Evolutionary conservation across 257 asterid species (phyloP), one percentile per base, ranked within the genome.

Genomic region (Misopates orontium): DNA sequence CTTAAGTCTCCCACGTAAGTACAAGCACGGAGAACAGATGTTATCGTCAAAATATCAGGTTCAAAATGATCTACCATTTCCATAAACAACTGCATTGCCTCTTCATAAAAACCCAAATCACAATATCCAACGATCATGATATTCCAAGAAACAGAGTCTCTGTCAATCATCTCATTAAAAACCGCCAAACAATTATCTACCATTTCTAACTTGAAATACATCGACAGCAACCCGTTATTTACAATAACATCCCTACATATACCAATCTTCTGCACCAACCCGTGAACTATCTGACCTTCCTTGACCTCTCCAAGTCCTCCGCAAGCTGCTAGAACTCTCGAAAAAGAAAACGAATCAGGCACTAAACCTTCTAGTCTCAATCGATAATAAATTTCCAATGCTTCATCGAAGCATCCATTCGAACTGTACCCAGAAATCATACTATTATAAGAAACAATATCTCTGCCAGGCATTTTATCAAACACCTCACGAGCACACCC

Each of bases 401-500:
- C 92, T 70, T 87, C 90, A 55, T 77, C 71, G 70, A 76, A 83
- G 67, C 73, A 74, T 10, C 89, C 96, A 71, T 87, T 79, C 20
- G 95, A 86, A 68, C 85, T 78, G 73, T 82, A 89, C 28, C 90
- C 95, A 18, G 95, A 82, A 53, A 88, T 82, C 84, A 91, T 74
- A 74, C 87, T 89, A 72, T 91, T 91, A 96, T 95, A 88, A 1
- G 98, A 78, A 45, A 89, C 95, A 71, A 88, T 45, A 76, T 89
- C 96, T 76, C 80, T 82, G 0, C 18, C 32, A 62, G 77, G 81
- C 95, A 91, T 86, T 73, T 68, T 68, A 49, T 89, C 92, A 42
- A 91, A 91, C 89, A 88, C 70, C 23, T 73, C 54, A n/a, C 79
- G 75, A 7, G 95, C 95, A 24, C 59, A 64, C 36, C 51, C 71